phyloP scores from a whole-genome alignment of 306 rosid species.

The Rubus parviflorus region DNA sequence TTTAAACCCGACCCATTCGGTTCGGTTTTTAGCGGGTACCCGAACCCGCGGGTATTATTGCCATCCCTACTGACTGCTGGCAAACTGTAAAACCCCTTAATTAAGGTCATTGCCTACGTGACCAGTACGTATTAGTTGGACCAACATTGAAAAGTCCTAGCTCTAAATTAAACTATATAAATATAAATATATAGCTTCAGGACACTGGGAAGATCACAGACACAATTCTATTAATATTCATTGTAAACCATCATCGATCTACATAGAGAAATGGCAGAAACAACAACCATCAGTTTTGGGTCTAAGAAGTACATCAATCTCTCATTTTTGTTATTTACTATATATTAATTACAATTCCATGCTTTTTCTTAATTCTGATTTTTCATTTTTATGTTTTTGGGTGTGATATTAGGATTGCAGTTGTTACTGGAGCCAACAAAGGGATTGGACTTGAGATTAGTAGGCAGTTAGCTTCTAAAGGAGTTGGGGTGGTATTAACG shows the following conservation, averaged over 20 bases:
- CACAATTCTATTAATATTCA: no score
- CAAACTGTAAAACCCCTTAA: no score
- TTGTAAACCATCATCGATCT: background rate
- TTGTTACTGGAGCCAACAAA: slow-evolving; percentile 26
- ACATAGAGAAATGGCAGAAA: background rate
- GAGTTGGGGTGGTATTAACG: slow-evolving; percentile 13
- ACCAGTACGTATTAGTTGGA: no score
- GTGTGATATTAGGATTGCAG: slow-evolving; percentile 12
- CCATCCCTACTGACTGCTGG: no score
- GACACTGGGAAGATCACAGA: background rate
- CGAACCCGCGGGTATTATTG: no score
- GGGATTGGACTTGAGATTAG: slow-evolving; percentile 28
- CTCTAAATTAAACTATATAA: no score
- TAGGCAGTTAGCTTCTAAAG: slow-evolving; percentile 16
- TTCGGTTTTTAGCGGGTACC: no score
- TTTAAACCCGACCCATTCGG: no score
- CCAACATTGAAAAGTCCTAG: no score
- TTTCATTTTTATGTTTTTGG: no score
- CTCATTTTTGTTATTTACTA: background rate
- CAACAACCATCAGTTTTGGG: background rate
- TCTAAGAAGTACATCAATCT: background rate
- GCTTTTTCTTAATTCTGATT: background rate
- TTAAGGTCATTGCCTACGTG: no score
- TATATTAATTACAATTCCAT: background rate
- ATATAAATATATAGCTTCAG: no score